Evolutionary conservation across 2,329 filamentous ascomycete genomes (phyloP), one percentile per base, ranked within the genome.

Genomic region (Pseudocercospora macadamiae): DNA sequence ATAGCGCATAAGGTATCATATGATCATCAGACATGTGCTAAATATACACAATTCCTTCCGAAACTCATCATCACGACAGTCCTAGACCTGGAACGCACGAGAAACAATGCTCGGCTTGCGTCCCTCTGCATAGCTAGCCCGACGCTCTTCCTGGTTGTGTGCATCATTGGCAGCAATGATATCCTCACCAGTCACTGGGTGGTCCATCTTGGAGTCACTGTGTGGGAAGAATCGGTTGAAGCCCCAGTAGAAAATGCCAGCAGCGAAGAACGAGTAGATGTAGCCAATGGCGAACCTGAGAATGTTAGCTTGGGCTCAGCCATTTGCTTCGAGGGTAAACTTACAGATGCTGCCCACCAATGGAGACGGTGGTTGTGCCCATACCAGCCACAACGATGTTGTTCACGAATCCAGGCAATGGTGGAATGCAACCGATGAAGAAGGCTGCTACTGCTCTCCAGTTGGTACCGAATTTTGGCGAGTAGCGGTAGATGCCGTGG

Each of bases 141-240:
- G 54, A 6, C 66, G 59, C 57, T 57, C 47, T 32, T 59, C 61
- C 18, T 67, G 52, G 53, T 70, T 68, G 60, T 70, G 71, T 34
- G 66, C 69, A 58, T 75, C 72, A 14, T 73, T 62, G 6, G 70
- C 72, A 1, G 69, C 73, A 53, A 75, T 71, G 53, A 74, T 86
- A 49, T 85, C 84, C 70, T 88, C 86, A 48, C 87, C 86, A n/a
- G 79, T 81, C 28, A 77, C 78, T 10, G 96, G 85, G 1, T 90
- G 87, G 73, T 96, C 90, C 73, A 96, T 81, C 87, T 92, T 92
- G 54, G 95, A 87, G 79, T 95, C 95, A 75, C 86, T 89, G 7
- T 89, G 86, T n/a, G 72, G 71, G 54, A 68, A 68, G 53, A 68
- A 73, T 6, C 64, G 62, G 55, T 71, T 74, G 60, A 74, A 70